Conservation (phyloP, 2,329 filamentous ascomycete genomes). For the Trichoderma sp. region DNA sequence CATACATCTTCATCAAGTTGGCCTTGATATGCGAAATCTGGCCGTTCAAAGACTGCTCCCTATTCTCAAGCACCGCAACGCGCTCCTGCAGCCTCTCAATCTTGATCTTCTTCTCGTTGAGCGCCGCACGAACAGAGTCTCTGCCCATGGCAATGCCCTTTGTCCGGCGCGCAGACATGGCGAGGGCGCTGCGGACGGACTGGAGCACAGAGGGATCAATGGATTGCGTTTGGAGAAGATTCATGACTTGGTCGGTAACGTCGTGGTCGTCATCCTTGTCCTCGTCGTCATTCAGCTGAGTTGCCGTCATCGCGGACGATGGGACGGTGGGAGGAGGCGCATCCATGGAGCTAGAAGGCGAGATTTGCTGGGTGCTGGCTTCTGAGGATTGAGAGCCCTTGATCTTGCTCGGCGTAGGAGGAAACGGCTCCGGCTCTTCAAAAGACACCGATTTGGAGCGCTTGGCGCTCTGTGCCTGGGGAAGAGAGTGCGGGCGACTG, state of each 20-base stretch:
- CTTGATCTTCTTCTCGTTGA: slow-evolving; percentile 59
- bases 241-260: slow-evolving; percentile 47
- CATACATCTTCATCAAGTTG: slow-evolving; percentile 37
- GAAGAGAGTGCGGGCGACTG: slow-evolving; percentile 37
- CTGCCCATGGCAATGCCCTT: slow-evolving; percentile 62
- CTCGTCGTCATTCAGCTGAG: slow-evolving; percentile 3
- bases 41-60: slow-evolving; percentile 31
- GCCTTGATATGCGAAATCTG: slow-evolving; percentile 39
- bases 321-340: neutral
- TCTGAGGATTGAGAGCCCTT: neutral
- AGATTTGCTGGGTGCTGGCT: slow-evolving; percentile 1
- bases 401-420: slow-evolving; percentile 21
- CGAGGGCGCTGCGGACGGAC: slow-evolving; percentile 45
- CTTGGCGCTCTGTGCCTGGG: slow-evolving; percentile 27
- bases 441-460: slow-evolving; percentile 35
- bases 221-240: slow-evolving; percentile 43
- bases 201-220: slow-evolving; percentile 38
- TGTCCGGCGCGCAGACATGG: slow-evolving; percentile 53
- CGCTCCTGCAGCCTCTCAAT: slow-evolving; percentile 37
- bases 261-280: slow-evolving; percentile 25
- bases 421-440: slow-evolving; percentile 24
- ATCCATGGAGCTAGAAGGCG: neutral
- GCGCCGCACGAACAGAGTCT: slow-evolving; percentile 59
- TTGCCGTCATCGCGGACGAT: slow-evolving; percentile 17
- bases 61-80: slow-evolving; percentile 40